Evolutionary conservation across 495 filamentous ascomycete genomes (phyloP), one percentile per base, ranked within the genome.

Genomic region (Mytilinidion resinicola): DNA sequence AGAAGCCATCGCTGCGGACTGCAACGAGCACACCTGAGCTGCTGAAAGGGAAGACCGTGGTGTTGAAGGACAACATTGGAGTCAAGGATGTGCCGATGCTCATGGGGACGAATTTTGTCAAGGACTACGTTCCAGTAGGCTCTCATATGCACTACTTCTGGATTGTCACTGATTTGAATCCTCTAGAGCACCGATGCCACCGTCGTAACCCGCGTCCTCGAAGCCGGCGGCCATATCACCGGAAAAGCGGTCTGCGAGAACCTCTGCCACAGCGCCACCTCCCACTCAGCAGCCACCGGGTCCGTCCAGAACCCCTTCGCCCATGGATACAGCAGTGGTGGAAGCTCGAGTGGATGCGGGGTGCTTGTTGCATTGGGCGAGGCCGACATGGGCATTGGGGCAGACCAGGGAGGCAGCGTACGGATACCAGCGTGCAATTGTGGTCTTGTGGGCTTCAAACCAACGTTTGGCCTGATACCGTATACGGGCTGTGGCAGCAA

Each of bases 361-460:
- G 78, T 77, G 0, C 73, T 85, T 2, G 80, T 85, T 7, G 73
- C 73, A 5, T 63, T 65, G 1, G 72, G 76, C 12, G 67, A 74
- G 17, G 78, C 80, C 3, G 80, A 84, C 60, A 71, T 84, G 33
- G 75, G 76, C 1, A 79, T 84, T 53, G 82, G 82, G 15, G 77
- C 77, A 6, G 82, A 85, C 59, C 80, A 83, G 60, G 82, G 80
- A n/a, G 82, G 82, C 6, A 80, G 76, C 56, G 78, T 85, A 34
- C 75, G 82, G 14, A 75, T 85, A 2, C 82, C 81, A 36, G 67
- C 71, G 1, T 63, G 68, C 11, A 63, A 66, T 44, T 70, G 67
- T 17, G 73, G 73, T 3, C 58, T 72, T 12, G 66, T 70, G 8
- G 73, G 73, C 9, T 64, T 76, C 33, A 76, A 76, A 50, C 70